Evolutionary conservation across 2,329 filamentous ascomycete genomes (phyloP), one percentile per base, ranked within the genome.

Genomic region (Aplosporella prunicola): DNA sequence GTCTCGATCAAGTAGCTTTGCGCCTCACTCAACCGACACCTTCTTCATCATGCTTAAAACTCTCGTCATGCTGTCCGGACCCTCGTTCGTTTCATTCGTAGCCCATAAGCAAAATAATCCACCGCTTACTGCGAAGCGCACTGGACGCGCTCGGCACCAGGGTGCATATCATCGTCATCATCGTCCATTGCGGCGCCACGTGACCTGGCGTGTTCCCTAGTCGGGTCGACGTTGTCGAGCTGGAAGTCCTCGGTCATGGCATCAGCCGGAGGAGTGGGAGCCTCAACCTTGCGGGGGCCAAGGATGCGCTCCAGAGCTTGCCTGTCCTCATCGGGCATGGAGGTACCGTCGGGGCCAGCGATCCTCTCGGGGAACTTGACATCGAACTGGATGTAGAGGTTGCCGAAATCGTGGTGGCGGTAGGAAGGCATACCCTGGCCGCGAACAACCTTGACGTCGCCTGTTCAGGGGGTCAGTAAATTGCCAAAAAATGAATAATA

Each of bases 401-500:
- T 95, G 55, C 91, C 91, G 57, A 76, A 79, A 64, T 96, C 84
- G 71, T 98, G 91, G 64, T 96, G 91, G 52, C 91, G 79, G 64
- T 78, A 82, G 4, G 91, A 93, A 27, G 91, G 91, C 91, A 98
- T 98, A 61, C 91, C 91, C 66, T 98, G 91, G 47, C 87, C 88
- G 48, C 85, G 84, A 54, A 98, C 80, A 64, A 94, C 82, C 71
- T 95, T 96, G 60, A 96, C 76, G 48, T 85, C 72, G 50, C 84
- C 91, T 94, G 51, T 39, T 39, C 25, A 28, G 17, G 10, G 4
- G 22, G 22, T 24, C n/a, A 24, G n/a, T 24, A 8, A 24, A 36
- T 25, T 40, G 20, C 17, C 15, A 17, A 28, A 14, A 20, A 26
- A 15, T 20, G 10, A 15, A 20, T 33, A 17, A 13, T 17, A 14